Conservation (phyloP, 1,284 basidiomycete genomes). For the Erythrobasidium hasegawianum region DNA sequence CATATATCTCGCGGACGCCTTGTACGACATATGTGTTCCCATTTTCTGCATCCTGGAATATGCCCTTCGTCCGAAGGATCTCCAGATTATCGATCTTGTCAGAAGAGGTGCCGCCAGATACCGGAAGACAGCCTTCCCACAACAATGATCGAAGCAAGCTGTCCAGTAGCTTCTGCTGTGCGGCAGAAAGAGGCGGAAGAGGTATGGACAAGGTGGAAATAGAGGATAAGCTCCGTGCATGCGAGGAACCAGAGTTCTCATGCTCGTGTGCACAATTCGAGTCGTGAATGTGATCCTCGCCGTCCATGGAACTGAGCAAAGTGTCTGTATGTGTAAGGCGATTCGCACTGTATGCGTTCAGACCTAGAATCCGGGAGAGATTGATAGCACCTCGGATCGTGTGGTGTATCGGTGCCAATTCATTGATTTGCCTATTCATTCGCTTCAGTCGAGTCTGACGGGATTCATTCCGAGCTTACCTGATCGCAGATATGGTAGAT, state of each 20-base stretch:
- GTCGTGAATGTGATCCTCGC: not conserved
- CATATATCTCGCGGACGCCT: constrained; percentile 80
- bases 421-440: constrained; percentile 62
- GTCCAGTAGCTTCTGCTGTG: constrained; percentile 54
- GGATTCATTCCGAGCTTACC: constrained; percentile 39
- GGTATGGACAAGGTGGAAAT: constrained; percentile 24
- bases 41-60: constrained; percentile 52
- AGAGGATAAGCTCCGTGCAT: constrained; percentile 41
- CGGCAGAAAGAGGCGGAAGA: constrained; percentile 4
- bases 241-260: constrained; percentile 46
- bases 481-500: constrained; percentile 59
- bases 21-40: constrained; percentile 64
- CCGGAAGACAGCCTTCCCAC: constrained; percentile 60
- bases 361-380: constrained; percentile 67
- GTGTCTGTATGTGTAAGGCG: constrained; percentile 42
- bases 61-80: constrained; percentile 77
- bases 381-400: constrained; percentile 66
- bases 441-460: not conserved
- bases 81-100: constrained; percentile 51
- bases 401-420: constrained; percentile 65
- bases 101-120: not conserved
- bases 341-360: constrained; percentile 64
- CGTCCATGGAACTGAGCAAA: not conserved
- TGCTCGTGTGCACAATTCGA: constrained; percentile 50
- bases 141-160: constrained; percentile 71